Percentiles rank a stretch among this genome's conserved stretches.
These are phyloP conservation scores for Arthrobotrys iridis DNA, from an alignment of 2,329 filamentous ascomycete genomes.

Conservation along the genomic window DNA sequence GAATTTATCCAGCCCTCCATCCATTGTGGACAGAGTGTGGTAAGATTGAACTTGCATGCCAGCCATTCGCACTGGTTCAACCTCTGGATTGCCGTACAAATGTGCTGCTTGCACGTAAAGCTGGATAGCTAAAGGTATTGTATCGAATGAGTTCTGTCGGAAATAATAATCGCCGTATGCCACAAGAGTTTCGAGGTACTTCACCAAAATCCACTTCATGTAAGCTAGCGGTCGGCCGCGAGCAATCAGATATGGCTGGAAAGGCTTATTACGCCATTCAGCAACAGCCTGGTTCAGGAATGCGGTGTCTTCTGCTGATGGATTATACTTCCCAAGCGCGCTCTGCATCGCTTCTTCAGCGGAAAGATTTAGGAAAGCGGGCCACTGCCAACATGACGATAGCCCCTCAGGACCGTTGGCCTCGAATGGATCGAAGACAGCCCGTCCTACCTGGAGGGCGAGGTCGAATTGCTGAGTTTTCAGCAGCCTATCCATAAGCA, in stretches of 20 bases:
- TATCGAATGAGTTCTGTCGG: conserved; percentile 58
- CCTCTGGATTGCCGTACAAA: conserved; percentile 54
- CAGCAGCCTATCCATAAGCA: conserved; percentile 55
- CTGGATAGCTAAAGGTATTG: conserved; percentile 59
- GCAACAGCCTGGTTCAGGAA: background rate
- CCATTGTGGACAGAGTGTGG: background rate
- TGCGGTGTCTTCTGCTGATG: background rate
- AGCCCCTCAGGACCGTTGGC: background rate
- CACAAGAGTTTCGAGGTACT: conserved; percentile 60
- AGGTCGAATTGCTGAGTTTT: conserved; percentile 57
- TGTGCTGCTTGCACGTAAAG: conserved; percentile 58
- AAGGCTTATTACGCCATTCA: conserved; percentile 57
- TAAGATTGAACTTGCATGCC: background rate
- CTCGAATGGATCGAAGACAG: conserved; percentile 57
- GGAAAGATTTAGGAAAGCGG: background rate
- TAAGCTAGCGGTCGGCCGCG: conserved; percentile 57
- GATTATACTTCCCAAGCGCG: background rate
- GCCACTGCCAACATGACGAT: conserved; percentile 36
- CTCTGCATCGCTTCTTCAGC: background rate
- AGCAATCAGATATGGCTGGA: conserved; percentile 57
- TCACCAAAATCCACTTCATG: conserved; percentile 60
- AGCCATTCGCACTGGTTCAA: background rate
- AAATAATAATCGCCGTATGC: conserved; percentile 59
- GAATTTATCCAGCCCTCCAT: conserved; percentile 49
- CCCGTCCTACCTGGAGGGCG: conserved; percentile 53